Evolutionary conservation across 768 basidiomycete genomes (phyloP), one percentile per base, ranked within the genome.

Genomic region (Kwoniella sp.): DNA sequence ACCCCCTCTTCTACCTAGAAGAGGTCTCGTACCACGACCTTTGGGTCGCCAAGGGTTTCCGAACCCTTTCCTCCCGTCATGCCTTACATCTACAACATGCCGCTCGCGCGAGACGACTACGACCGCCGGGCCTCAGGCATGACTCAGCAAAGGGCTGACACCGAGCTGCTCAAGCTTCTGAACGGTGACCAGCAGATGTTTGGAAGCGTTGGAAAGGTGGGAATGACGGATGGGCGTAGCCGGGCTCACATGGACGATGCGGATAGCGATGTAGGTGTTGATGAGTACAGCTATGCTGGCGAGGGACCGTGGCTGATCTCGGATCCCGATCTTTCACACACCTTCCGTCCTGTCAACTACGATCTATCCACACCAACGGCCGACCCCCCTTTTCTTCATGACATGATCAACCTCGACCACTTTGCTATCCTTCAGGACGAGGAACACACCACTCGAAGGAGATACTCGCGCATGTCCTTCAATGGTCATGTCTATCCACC

Each of bases 31-130:
- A 47, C 52, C 45, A 17, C 37, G 52, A 38, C 52, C 52, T 39
- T 46, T 54, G 52, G 52, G 52, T 54, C 52, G 37, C 44, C 46
- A 22, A 33, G 52, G 52, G 45, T 54, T 17, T 19, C 25, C 39
- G 17, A 25, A 44, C 46, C 27, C 26, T 6, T 28, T 32, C 38
- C 37, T n/a, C n/a, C 37, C 52, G 40, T 54, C 52, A 54, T 54
- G 52, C 52, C 52, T 31, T 54, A 54, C 52, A 54, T 47, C 41
- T 46, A 40, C 45, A 46, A 54, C 28, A 47, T 41, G 52, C 52
- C 52, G 37, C 22, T 23, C 22, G 50, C 40, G 50, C 50, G 25
- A 7, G 50, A 43, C 4, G 25, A 12, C 3, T 51, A 27, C 23
- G 17, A 25, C n/a, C 40, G 39, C 6, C 40, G 41, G 17, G n/a